A percentile compares a stretch with the other conserved stretches of the same genome.
phyloP scores from a whole-genome alignment of 805 yeast species.

The Candida boidinii region DNA sequence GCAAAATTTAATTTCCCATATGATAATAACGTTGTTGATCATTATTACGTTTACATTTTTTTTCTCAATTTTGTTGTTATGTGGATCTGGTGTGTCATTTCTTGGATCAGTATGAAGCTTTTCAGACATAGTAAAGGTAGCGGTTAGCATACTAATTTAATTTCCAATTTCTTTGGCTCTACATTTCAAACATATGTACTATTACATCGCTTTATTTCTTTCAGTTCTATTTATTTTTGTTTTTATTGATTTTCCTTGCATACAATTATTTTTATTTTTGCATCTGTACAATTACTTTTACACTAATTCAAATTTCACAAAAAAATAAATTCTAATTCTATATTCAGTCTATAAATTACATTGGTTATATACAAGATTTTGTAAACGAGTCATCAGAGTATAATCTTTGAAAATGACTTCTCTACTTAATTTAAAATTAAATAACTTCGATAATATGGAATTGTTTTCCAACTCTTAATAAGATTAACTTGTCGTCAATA shows the following conservation, averaged over 20 bases:
- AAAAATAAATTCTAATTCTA: too few species aligned
- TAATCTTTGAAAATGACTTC: background rate
- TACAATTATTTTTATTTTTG: too few species aligned
- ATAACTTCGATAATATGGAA: slow-evolving; percentile 45
- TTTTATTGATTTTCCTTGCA: too few species aligned
- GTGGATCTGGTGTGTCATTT: slow-evolving; percentile 65
- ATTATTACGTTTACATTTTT: slow-evolving; percentile 22
- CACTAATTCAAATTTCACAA: too few species aligned
- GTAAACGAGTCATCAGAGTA: background rate
- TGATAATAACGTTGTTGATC: too few species aligned
- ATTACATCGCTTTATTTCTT: too few species aligned
- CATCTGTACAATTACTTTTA: too few species aligned
- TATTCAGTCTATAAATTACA: background rate
- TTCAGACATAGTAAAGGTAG: slow-evolving; percentile 74
- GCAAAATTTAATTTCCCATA: too few species aligned
- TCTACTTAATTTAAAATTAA: background rate
- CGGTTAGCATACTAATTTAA: slow-evolving; percentile 12
- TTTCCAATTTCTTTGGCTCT: background rate
- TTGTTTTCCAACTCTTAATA: slow-evolving; percentile 71
- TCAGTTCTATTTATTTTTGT: too few species aligned
- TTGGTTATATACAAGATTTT: background rate
- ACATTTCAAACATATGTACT: too few species aligned
- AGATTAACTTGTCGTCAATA: slow-evolving; percentile 50
- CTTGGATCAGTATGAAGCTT: slow-evolving; percentile 77
- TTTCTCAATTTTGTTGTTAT: slow-evolving; percentile 24